These are phyloP conservation scores for Quercus berberidifolia DNA, from an alignment of 306 rosid genomes.

Conservation along the genomic window DNA sequence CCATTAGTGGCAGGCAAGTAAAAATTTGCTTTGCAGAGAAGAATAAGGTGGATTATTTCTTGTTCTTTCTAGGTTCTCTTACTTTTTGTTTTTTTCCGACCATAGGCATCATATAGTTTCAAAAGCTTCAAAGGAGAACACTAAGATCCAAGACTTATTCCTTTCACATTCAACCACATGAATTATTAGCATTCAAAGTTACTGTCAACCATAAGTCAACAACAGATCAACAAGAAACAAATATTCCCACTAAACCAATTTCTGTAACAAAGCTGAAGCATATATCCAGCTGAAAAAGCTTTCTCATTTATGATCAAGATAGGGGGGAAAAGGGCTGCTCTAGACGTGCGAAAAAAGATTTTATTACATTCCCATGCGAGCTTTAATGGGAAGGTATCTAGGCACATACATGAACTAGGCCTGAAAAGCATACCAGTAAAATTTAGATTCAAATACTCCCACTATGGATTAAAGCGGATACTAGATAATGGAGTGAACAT, in stretches of 20 bases:
- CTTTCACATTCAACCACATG: not conserved
- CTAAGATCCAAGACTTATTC: not conserved
- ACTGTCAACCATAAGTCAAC: not conserved
- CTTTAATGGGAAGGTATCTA: not conserved
- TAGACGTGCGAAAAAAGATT: not conserved
- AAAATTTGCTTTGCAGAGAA: not conserved
- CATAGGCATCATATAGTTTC: not conserved
- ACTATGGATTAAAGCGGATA: not conserved
- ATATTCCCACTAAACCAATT: not conserved
- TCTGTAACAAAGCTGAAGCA: not conserved
- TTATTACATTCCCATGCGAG: not conserved
- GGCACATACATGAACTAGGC: not conserved
- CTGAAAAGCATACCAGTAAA: not conserved
- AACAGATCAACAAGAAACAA: not conserved
- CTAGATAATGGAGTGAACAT: not conserved
- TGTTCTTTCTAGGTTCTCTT: not conserved
- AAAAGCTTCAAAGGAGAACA: not conserved
- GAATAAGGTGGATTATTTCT: not conserved
- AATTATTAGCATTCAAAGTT: not conserved
- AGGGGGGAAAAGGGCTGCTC: not conserved
- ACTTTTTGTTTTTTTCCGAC: not conserved
- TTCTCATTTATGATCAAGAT: no score
- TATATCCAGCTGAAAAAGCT: not conserved
- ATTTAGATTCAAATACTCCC: not conserved
- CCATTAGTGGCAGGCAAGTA: conserved; percentile 8